Base-by-base conservation (phyloP, 345 rosid genomes). In the Moringa oleifera region DNA sequence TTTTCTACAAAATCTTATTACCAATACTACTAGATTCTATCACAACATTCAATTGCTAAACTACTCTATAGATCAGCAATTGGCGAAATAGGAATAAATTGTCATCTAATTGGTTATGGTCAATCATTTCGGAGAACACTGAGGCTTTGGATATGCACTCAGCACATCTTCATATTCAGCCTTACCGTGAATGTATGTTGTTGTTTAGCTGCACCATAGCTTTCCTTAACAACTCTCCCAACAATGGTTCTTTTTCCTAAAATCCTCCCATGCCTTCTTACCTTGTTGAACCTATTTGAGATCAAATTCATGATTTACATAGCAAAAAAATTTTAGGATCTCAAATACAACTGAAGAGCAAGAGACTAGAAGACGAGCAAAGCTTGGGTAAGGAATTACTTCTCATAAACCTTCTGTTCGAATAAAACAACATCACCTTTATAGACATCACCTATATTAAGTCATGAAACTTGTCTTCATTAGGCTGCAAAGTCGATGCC, bases 141-240 rank as follows among this genome's bases (percentile, higher is more conserved):
- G 53, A 25, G 25, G 20, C 18, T 55, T 51, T 15, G 31, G 24
- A 37, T 37, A 60, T 46, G 51, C 49, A 37, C 23, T 46, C 25
- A 60, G 41, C 59, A 41, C 20, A 8, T 56, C 45, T 25, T 2
- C n/a, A n/a, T n/a, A n/a, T n/a, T 69, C 20, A 24, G 63, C 45
- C 76, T 66, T 78, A 83, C 89, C 2, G 91, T 81, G 72, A 85
- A 85, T 52, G 91, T 83, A 63, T 87, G 95, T 49, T 85, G 95
- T 21, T 87, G 91, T 77, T 81, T 83, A 68, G 84, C 84, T 20
- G 86, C 76, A 55, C 91, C 91, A 56, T 85, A 85, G 76, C 89
- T 87, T 75, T 87, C 89, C 68, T 83, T 81, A 19, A 83, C 79
- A 62, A 87, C 83, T 71, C 78, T 71, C 58, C 95, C 89, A 12